Base-by-base conservation (phyloP, 345 rosid genomes). In the Adansonia digitata region DNA sequence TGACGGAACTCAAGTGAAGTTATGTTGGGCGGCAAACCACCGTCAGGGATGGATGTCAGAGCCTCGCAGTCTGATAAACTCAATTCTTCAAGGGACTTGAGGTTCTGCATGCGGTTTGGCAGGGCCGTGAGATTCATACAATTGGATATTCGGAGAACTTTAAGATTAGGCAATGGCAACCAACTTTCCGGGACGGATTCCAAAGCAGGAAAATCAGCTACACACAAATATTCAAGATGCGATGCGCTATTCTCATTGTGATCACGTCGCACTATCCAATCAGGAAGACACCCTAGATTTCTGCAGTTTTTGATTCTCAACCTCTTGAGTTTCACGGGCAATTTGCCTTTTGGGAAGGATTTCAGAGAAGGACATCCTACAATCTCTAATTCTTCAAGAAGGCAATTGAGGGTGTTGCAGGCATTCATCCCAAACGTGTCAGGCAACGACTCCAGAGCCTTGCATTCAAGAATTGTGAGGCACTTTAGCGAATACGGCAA, bases 11-110 rank as follows among this genome's bases (percentile, higher is more conserved):
- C 37, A 5, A 77, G 55, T 13, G 74, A 35, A 22, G 65, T 31
- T 34, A 82, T n/a, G 56, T 74, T 77, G n/a, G 75, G 75, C 1
- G 85, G 82, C n/a, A 79, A 74, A 65, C 81, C 75, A 11, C 65
- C 75, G 22, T 48, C 66, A 3, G 82, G 77, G 35, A 82, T 74
- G 34, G 72, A 82, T 39, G 17, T 48, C 14, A 79, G 48, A 37
- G 12, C 60, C 5, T 0, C 13, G 29, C 77, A 77, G 45, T 65
- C 7, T 12, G n/a, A 7, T 18, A 79, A 53, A 75, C 42, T 49
- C 22, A 83, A 11, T 24, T 52, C 65, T 52, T 22, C 45, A 66
- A 81, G 79, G 37, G 71, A 75, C 2, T 60, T 65, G 75, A 83
- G 71, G 42, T 37, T 59, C 42, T 22, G 59, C 79, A 80, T 71